Evolutionary conservation across 495 filamentous ascomycete genomes (phyloP).

Genomic region (Parachaetomium inaequale): DNA sequence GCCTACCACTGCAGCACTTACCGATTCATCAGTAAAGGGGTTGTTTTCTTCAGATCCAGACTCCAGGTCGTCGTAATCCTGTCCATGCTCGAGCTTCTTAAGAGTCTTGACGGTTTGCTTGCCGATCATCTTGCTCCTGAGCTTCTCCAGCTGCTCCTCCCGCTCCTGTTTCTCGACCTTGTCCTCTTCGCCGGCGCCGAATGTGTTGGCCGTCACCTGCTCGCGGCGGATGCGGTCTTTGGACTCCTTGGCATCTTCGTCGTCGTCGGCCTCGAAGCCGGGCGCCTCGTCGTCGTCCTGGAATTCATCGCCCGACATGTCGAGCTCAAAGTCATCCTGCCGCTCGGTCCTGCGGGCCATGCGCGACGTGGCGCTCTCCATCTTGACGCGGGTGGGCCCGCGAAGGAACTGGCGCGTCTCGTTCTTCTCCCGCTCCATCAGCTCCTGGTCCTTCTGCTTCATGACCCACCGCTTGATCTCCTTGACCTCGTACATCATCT

Average conservation of each 20-base stretch:
- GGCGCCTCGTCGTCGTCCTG: slow-evolving; percentile 83
- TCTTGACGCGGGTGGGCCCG: slow-evolving; percentile 47
- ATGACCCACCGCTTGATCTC: slow-evolving; percentile 66
- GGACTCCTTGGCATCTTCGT: slow-evolving; percentile 84
- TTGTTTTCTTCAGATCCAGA: slow-evolving; percentile 52
- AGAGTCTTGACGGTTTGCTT: slow-evolving; percentile 76
- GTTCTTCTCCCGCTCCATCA: slow-evolving; percentile 49
- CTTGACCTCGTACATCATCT: slow-evolving; percentile 56
- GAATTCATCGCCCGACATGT: slow-evolving; percentile 51
- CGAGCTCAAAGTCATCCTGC: slow-evolving; percentile 56
- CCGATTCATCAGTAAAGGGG: slow-evolving; percentile 55
- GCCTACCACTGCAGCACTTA: slow-evolving; percentile 25
- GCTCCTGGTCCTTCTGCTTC: slow-evolving; percentile 55
- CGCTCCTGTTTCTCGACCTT: slow-evolving; percentile 79
- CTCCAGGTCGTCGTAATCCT: slow-evolving; percentile 75
- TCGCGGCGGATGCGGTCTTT: slow-evolving; percentile 83
- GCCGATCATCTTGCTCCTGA: slow-evolving; percentile 62
- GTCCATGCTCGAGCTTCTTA: slow-evolving; percentile 78
- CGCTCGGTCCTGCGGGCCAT: slow-evolving; percentile 49
- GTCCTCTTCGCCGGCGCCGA: slow-evolving; percentile 77
- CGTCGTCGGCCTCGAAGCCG: slow-evolving; percentile 68
- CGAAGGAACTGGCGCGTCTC: slow-evolving; percentile 46
- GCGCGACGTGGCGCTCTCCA: slow-evolving; percentile 51
- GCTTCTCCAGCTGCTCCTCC: slow-evolving; percentile 63
- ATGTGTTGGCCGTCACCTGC: slow-evolving; percentile 80